Conservation (phyloP, 352 stramenopile species). For the Phytophthora agathidicida region DNA sequence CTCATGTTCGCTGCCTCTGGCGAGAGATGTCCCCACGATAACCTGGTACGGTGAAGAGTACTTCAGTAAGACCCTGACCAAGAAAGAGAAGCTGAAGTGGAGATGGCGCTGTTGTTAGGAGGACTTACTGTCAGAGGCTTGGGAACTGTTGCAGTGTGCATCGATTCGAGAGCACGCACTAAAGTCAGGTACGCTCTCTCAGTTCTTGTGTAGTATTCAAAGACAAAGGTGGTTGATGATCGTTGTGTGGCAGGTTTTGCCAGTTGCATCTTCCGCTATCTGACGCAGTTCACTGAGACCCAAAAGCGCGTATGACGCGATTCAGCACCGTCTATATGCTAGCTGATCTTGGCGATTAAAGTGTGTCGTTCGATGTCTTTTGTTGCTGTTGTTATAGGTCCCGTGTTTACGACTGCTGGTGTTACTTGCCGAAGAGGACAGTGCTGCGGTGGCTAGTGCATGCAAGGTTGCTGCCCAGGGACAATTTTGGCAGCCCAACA, state of each 20-base stretch:
- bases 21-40: slow-evolving; percentile 63
- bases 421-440: slow-evolving; percentile 58
- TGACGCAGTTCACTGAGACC: slow-evolving; percentile 55
- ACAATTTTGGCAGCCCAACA: slow-evolving; percentile 76
- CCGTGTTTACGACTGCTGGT: slow-evolving; percentile 63
- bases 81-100: neutral
- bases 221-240: slow-evolving; percentile 7
- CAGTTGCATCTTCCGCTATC: slow-evolving; percentile 61
- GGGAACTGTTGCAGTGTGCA: slow-evolving; percentile 54
- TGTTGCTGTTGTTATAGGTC: slow-evolving; percentile 39
- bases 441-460: slow-evolving; percentile 47
- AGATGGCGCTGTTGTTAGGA: slow-evolving; percentile 37
- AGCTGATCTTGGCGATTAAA: neutral
- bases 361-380: slow-evolving; percentile 7
- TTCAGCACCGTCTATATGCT: neutral
- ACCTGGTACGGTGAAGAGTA: slow-evolving; percentile 46
- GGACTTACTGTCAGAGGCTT: slow-evolving; percentile 57
- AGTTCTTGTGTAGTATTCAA: neutral
- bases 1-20: slow-evolving; percentile 68
- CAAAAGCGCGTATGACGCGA: slow-evolving; percentile 55
- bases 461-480: slow-evolving; percentile 73
- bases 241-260: slow-evolving; percentile 48
- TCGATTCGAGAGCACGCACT: slow-evolving; percentile 52
- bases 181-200: slow-evolving; percentile 56
- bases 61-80: neutral